Percentiles rank a stretch among this genome's conserved stretches.
Evolutionary conservation across 2,329 filamentous ascomycete genomes (phyloP).

Genomic region (Chaetomiaceae sp.): DNA sequence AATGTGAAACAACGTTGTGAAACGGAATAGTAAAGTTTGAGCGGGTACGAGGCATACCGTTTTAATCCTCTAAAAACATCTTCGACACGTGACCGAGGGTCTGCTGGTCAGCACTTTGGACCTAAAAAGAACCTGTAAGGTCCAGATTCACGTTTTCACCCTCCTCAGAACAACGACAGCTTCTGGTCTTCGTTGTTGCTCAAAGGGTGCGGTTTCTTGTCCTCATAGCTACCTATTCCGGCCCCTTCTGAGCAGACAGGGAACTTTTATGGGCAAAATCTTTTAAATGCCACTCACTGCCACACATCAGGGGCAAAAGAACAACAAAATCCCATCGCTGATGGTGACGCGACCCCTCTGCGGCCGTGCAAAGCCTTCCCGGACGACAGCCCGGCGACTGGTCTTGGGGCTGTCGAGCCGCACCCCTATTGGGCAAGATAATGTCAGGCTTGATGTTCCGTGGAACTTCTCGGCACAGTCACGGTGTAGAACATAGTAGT

Average conservation of each 20-base stretch:
- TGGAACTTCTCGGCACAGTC: no score
- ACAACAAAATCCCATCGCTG: no score
- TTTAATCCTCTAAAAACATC: background rate
- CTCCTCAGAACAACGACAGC: slow-evolving; percentile 11
- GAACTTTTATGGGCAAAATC: slow-evolving; percentile 14
- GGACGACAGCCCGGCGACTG: no score
- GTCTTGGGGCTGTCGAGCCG: no score
- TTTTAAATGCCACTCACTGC: no score
- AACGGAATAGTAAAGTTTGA: slow-evolving; percentile 10
- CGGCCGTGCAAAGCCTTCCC: no score
- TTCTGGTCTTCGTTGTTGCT: slow-evolving; percentile 17
- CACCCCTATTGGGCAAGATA: no score
- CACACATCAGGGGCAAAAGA: no score
- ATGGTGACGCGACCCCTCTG: no score
- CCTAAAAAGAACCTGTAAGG: background rate
- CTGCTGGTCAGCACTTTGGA: background rate
- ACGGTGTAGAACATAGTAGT: no score
- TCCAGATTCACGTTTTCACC: slow-evolving; percentile 9
- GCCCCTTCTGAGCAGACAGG: slow-evolving; percentile 15
- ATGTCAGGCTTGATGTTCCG: no score
- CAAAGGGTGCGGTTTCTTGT: slow-evolving; percentile 15
- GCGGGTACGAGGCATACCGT: slow-evolving; percentile 13
- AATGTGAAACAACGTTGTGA: slow-evolving; percentile 14
- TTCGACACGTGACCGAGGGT: slow-evolving; percentile 2
- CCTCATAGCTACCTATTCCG: slow-evolving; percentile 14